Evolutionary conservation across 1,284 basidiomycete species (phyloP), one percentile per base, ranked within the genome.

Genomic region (Sporisorium iseilematis-ciliati): DNA sequence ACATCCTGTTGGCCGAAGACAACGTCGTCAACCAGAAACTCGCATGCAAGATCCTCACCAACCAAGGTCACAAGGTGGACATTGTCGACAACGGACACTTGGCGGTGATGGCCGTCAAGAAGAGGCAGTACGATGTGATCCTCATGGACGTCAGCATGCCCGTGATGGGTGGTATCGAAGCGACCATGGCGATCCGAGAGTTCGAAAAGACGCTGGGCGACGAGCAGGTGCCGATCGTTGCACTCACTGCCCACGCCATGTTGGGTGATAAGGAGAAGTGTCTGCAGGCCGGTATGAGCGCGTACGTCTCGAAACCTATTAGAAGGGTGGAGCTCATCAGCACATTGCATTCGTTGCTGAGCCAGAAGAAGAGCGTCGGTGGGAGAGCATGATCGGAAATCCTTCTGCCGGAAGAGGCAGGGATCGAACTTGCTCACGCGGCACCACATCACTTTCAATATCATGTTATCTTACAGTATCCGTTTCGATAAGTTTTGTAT

Each of bases 1-100:
- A 93, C 85, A 96, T 98, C 73, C 89, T 99, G n/a, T 89, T 99
- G 7, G 96, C 96, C 0, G 96, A 99, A 85, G 97, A 99, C 86
- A 99, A 99, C 82, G 88, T 96, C 76, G 96, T 99, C 71, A 99
- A 99, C 87, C 96, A 99, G 88, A 94, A 95, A 85, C 87, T 99
- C 7, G 97, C 97, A 0, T 92, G 97, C 78, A 97, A 97, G 89
- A 94, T 99, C 76, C 88, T 99, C 38, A 95, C 98, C 87, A 96
- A 95, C 84, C 95, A 95, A 58, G 96, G 96, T 0, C 97, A 99
- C 86, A 90, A 91, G 45, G 94, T 97, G 35, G 94, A 97, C 87
- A 95, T 99, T 65, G 97, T 96, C 18, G 95, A 98, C 88, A 99
- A 99, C 82, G 97, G 97, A 10, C 92, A 92, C 80, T 88, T 95